These are phyloP conservation scores for Dactylellina parvicollis DNA, from an alignment of 2,329 filamentous ascomycete species.

Conservation along the genomic window DNA sequence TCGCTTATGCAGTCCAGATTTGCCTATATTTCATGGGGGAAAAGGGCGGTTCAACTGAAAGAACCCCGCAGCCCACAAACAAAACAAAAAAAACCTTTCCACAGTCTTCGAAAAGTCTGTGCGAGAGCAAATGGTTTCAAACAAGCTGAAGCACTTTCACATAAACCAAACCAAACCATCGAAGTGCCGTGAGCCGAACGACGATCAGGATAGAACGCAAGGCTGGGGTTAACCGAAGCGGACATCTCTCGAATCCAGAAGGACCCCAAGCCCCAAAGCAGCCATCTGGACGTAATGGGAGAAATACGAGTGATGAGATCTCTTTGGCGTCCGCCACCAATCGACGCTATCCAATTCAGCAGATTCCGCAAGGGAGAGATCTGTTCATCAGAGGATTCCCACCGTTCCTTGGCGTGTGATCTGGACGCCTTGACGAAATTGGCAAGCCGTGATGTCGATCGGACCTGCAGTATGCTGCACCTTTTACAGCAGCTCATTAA, in stretches of 20 bases:
- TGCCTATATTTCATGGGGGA: slow-evolving; percentile 21
- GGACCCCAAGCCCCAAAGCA: slow-evolving; percentile 26
- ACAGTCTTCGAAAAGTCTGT: slow-evolving; percentile 19
- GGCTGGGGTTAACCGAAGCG: slow-evolving; percentile 35
- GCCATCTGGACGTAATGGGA: slow-evolving; percentile 31
- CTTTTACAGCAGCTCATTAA: slow-evolving; percentile 17
- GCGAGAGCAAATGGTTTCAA: slow-evolving; percentile 13
- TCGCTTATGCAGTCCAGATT: slow-evolving; percentile 53
- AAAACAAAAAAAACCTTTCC: slow-evolving; percentile 1
- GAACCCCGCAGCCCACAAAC: not conserved
- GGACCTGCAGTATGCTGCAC: slow-evolving; percentile 29
- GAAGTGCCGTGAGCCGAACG: slow-evolving; percentile 23
- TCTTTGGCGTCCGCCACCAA: slow-evolving; percentile 36
- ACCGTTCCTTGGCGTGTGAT: slow-evolving; percentile 35
- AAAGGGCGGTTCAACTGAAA: not conserved
- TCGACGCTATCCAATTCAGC: slow-evolving; percentile 28
- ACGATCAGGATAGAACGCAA: slow-evolving; percentile 16
- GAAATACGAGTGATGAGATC: slow-evolving; percentile 21
- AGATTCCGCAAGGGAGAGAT: slow-evolving; percentile 24
- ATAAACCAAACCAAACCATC: too few species aligned
- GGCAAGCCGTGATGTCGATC: slow-evolving; percentile 41
- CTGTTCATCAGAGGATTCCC: slow-evolving; percentile 10
- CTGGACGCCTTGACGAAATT: slow-evolving; percentile 30
- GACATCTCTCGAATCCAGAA: slow-evolving; percentile 33
- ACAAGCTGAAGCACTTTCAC: slow-evolving; percentile 19